phyloP scores from a whole-genome alignment of 1,284 basidiomycete species.

The Sanghuangporus weigelae region DNA sequence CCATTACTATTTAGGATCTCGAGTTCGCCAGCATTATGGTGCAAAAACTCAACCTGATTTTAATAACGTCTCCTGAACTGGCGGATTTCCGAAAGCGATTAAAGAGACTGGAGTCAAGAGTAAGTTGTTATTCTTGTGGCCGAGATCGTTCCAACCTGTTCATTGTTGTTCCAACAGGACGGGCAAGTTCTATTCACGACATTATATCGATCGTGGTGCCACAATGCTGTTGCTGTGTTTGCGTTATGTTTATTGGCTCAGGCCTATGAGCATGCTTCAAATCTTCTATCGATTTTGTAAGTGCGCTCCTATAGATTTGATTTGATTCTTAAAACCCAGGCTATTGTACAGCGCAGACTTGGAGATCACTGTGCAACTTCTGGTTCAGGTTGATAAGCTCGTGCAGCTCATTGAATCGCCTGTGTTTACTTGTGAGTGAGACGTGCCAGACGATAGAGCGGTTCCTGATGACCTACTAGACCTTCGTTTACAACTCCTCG shows the following conservation, averaged over 20 bases:
- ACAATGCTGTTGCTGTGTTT: conserved; percentile 96
- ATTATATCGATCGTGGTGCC: conserved; percentile 96
- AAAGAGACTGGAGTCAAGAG: conserved; percentile 91
- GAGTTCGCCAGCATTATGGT: conserved; percentile 98
- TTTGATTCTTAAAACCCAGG: background rate
- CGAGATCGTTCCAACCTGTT: background rate
- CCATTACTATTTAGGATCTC: conserved; percentile 59
- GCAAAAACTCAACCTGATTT: conserved; percentile 94
- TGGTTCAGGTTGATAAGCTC: conserved; percentile 97
- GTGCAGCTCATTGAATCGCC: conserved; percentile 98
- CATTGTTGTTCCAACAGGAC: conserved; percentile 59
- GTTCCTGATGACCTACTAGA: conserved; percentile 41
- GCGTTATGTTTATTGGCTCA: conserved; percentile 94
- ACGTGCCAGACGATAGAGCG: background rate
- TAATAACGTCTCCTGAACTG: conserved; percentile 95
- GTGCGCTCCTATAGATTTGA: conserved; percentile 26
- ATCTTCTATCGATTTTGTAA: conserved; percentile 94
- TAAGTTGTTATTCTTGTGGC: conserved; percentile 25
- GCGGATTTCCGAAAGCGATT: conserved; percentile 89
- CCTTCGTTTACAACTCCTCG: conserved; percentile 92
- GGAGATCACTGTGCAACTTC: conserved; percentile 90
- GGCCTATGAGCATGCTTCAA: conserved; percentile 98
- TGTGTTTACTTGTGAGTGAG: conserved; percentile 84
- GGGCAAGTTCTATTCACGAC: conserved; percentile 91
- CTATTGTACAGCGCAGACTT: conserved; percentile 72